Conservation (phyloP, 768 basidiomycete species). For the Kwoniella mangroviensis region DNA sequence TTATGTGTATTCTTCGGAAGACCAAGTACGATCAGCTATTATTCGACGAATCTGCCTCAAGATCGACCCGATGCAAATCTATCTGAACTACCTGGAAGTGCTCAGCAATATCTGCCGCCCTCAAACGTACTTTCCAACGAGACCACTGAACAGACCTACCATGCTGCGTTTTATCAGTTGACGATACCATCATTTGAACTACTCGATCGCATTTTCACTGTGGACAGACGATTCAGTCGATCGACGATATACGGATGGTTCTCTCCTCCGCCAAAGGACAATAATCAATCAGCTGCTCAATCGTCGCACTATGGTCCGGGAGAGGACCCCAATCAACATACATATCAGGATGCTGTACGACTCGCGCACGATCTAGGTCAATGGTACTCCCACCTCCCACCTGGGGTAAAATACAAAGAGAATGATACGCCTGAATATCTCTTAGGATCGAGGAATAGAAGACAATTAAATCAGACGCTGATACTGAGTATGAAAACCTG, state of each 20-base stretch:
- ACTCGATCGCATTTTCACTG: slow-evolving; percentile 52
- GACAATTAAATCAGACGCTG: slow-evolving; percentile 50
- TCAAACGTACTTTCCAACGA: slow-evolving; percentile 43
- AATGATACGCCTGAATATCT: slow-evolving; percentile 43
- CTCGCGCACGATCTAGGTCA: slow-evolving; percentile 51
- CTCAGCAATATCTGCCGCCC: slow-evolving; percentile 35
- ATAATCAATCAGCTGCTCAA: not conserved
- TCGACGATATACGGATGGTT: slow-evolving; percentile 53
- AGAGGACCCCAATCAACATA: slow-evolving; percentile 26
- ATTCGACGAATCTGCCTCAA: slow-evolving; percentile 53
- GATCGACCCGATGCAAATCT: slow-evolving; percentile 53
- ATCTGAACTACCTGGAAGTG: slow-evolving; percentile 42
- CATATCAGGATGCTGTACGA: slow-evolving; percentile 52
- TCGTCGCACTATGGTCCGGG: not conserved
- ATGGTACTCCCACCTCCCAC: slow-evolving; percentile 52
- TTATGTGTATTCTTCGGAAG: slow-evolving; percentile 54
- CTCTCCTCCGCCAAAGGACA: slow-evolving; percentile 31
- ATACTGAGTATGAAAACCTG: slow-evolving; percentile 53
- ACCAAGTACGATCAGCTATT: slow-evolving; percentile 53
- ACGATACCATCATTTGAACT: slow-evolving; percentile 55
- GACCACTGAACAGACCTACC: slow-evolving; percentile 53
- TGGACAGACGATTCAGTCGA: slow-evolving; percentile 47
- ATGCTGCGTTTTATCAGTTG: slow-evolving; percentile 54
- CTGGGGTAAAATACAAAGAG: slow-evolving; percentile 51
- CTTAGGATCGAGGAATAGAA: slow-evolving; percentile 19